Base-by-base conservation (phyloP, 495 filamentous ascomycete genomes). In the Xylaria bambusicola region DNA sequence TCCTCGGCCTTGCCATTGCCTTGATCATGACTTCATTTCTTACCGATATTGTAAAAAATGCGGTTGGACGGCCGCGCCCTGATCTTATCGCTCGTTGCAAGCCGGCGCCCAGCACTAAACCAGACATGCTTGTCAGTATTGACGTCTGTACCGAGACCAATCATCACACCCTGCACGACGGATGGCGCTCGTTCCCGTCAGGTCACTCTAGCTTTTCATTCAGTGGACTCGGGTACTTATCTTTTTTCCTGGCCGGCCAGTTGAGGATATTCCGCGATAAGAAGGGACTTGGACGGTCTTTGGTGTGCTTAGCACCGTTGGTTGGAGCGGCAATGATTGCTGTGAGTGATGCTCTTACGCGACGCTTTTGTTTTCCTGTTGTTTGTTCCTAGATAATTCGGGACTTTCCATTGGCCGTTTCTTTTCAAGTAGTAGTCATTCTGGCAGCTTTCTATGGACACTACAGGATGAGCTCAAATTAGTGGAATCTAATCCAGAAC, bases 11-110 rank as follows among this genome's bases (percentile, higher is more conserved):
- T 33, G 72, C 86, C 17, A 89, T 92, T 56, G 82, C 88, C 49
- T 69, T 97, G 18, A 81, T 91, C 71, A 80, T 97, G 18, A 88
- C 91, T 2, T 80, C 83, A 2, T 87, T 97, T 70, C 77, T 98
- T 9, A 97, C 95, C 52, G 95, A 98, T 65, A 75, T 93, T 0
- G 80, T 98, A 58, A 99, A 99, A 68, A 97, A 98, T 69, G 82
- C 86, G 0, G 90, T 96, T 40, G 94, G 94, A 17, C 81, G 95
- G 17, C 93, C 95, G 18, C 85, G 94, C 6, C 94, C 94, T 6
- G 94, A 99, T 69, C 75, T 98, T 12, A 84, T 98, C 33, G 84
- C 86, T 3, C 86, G 94, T n/a, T 98, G 94, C 73, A 85, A 88
- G 56, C 93, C 94, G 0, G 68, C 66, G 10, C 64, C 79, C 23